Conservation (phyloP, 1,284 basidiomycete species). For the Fomitopsis schrenkii region DNA sequence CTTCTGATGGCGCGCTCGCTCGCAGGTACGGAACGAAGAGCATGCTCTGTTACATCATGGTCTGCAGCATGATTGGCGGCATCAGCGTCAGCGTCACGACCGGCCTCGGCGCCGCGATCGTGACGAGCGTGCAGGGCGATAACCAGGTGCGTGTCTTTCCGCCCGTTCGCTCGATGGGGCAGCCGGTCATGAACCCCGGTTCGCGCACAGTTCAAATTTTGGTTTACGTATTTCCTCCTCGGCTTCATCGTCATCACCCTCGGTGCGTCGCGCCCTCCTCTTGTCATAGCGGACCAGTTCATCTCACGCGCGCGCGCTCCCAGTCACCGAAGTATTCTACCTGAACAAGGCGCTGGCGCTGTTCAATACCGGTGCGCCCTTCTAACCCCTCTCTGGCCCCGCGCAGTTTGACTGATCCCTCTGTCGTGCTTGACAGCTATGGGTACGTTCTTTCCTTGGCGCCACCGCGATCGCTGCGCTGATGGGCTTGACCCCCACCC, state of each 20-base stretch:
- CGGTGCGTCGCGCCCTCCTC: constrained; percentile 38
- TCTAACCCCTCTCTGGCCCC: background rate
- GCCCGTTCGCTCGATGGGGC: background rate
- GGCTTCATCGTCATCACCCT: constrained; percentile 85
- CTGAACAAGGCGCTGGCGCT: constrained; percentile 95
- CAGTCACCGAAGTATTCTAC: constrained; percentile 91
- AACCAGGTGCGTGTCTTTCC: constrained; percentile 62
- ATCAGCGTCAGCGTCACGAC: constrained; percentile 95
- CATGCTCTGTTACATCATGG: constrained; percentile 94
- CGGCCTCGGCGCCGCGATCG: constrained; percentile 89
- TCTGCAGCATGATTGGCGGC: constrained; percentile 96
- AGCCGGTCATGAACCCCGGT: background rate
- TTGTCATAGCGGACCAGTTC: too few relatives aligned
- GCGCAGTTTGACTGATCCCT: constrained; percentile 10
- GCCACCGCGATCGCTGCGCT: background rate
- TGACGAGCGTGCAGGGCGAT: constrained; percentile 81
- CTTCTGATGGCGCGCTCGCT: background rate
- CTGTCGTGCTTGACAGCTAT: constrained; percentile 50
- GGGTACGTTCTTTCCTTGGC: constrained; percentile 42
- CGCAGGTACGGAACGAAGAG: constrained; percentile 82
- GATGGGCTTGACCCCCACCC: constrained; percentile 10
- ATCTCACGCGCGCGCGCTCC: background rate
- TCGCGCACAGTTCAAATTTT: constrained; percentile 57
- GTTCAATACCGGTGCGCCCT: constrained; percentile 79
- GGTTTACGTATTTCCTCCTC: constrained; percentile 88